Conservation (phyloP, 2,329 filamentous ascomycete genomes). For the Escovopsis sp. region DNA sequence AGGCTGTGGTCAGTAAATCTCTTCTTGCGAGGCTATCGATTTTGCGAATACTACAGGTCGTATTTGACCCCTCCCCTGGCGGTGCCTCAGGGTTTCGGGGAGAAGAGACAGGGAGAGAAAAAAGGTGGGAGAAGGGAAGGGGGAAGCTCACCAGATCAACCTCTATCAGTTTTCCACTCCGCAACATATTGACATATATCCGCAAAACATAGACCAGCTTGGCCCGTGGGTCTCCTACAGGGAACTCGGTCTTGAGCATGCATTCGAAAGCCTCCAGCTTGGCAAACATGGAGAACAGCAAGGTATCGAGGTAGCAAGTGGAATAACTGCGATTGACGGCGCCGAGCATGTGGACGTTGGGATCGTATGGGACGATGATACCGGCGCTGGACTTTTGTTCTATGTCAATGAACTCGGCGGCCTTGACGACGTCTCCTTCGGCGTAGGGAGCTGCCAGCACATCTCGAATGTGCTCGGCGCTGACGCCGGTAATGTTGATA, state of each 20-base stretch:
- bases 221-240: slow-evolving; percentile 49
- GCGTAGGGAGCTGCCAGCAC: slow-evolving; percentile 48
- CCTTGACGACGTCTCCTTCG: slow-evolving; percentile 55
- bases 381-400: slow-evolving; percentile 73
- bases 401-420: slow-evolving; percentile 61
- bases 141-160: slow-evolving; percentile 55
- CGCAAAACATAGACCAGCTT: slow-evolving; percentile 66
- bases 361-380: slow-evolving; percentile 59
- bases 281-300: slow-evolving; percentile 93
- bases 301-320: slow-evolving; percentile 86
- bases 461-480: slow-evolving; percentile 42
- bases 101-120: too few species aligned
- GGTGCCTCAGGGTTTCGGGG: too few species aligned
- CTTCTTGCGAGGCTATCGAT: too few species aligned
- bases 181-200: slow-evolving; percentile 85
- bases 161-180: slow-evolving; percentile 71
- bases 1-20: slow-evolving; percentile 5
- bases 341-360: slow-evolving; percentile 58
- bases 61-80: background rate
- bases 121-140: background rate
- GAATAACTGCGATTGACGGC: slow-evolving; percentile 75
- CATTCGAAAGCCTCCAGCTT: slow-evolving; percentile 82
- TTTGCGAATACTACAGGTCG: too few species aligned
- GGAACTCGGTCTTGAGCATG: slow-evolving; percentile 69
- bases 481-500: slow-evolving; percentile 30